Evolutionary conservation across 176 grass and related monocot genomes (phyloP).

Genomic region (Phyllostachys edulis): DNA sequence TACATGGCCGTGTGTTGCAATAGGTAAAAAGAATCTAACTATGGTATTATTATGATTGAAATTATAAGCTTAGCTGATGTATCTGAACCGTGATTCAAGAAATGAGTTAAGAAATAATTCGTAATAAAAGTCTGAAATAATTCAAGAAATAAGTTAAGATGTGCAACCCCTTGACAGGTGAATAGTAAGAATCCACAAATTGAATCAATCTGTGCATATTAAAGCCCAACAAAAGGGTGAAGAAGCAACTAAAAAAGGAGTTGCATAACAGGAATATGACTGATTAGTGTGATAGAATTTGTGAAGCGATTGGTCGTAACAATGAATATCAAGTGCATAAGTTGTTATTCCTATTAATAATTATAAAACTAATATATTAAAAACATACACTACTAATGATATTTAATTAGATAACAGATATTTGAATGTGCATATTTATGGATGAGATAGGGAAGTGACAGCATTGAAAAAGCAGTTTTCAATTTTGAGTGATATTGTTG

Average conservation of each 20-base stretch:
- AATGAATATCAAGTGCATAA: slow-evolving; percentile 14
- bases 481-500: slow-evolving; percentile 3
- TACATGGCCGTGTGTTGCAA: too few species aligned
- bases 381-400: background rate
- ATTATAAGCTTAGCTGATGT: too few species aligned
- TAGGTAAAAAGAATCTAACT: too few species aligned
- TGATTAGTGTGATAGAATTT: background rate
- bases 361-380: background rate
- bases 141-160: too few species aligned
- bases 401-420: background rate
- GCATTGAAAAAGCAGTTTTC: slow-evolving; percentile 9
- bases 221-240: slow-evolving; percentile 21
- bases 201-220: slow-evolving; percentile 72
- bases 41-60: too few species aligned
- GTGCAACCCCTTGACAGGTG: slow-evolving; percentile 76
- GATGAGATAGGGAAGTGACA: background rate
- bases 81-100: too few species aligned
- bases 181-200: slow-evolving; percentile 93
- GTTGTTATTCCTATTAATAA: background rate
- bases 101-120: too few species aligned
- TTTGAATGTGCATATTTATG: background rate
- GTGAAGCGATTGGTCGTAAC: background rate
- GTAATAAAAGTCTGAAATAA: too few species aligned
- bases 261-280: background rate
- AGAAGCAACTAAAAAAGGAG: background rate